Conservation (phyloP, 2,329 filamentous ascomycete genomes). For the Beauveria caledonica region DNA sequence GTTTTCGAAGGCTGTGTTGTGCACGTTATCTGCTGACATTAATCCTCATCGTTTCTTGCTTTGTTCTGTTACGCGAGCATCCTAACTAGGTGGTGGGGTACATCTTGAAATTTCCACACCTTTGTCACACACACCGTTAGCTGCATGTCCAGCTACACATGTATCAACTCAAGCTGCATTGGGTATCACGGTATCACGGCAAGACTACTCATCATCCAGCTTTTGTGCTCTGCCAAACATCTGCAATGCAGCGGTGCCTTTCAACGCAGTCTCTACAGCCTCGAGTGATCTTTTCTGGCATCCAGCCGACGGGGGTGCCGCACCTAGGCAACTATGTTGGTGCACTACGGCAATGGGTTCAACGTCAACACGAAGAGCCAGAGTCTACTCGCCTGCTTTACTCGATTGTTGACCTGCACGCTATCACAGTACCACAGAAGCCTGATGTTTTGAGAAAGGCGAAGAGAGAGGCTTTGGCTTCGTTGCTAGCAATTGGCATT, state of each 20-base stretch:
- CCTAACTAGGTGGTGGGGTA: too few species aligned
- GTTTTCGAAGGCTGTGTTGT: too few species aligned
- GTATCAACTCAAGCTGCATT: not conserved
- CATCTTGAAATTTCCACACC: too few species aligned
- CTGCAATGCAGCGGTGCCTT: constrained; percentile 8
- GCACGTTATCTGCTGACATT: too few species aligned
- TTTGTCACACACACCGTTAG: not conserved
- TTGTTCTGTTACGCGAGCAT: too few species aligned
- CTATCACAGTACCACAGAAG: constrained; percentile 72
- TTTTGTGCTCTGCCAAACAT: not conserved
- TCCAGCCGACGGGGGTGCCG: constrained; percentile 90
- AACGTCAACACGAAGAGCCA: constrained; percentile 58
- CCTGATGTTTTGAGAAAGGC: constrained; percentile 51
- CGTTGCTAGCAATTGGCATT: constrained; percentile 75
- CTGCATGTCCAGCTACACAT: not conserved
- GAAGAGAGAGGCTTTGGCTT: constrained; percentile 68
- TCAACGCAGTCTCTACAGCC: constrained; percentile 8
- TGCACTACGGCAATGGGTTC: constrained; percentile 78
- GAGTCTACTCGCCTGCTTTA: constrained; percentile 59
- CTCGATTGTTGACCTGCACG: constrained; percentile 89
- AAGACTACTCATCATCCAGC: not conserved
- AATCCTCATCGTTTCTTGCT: too few species aligned
- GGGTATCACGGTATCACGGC: not conserved
- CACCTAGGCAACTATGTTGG: constrained; percentile 95
- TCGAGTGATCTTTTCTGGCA: constrained; percentile 79